Evolutionary conservation across 352 stramenopile species (phyloP).

Genomic region (Globisporangium canariense): DNA sequence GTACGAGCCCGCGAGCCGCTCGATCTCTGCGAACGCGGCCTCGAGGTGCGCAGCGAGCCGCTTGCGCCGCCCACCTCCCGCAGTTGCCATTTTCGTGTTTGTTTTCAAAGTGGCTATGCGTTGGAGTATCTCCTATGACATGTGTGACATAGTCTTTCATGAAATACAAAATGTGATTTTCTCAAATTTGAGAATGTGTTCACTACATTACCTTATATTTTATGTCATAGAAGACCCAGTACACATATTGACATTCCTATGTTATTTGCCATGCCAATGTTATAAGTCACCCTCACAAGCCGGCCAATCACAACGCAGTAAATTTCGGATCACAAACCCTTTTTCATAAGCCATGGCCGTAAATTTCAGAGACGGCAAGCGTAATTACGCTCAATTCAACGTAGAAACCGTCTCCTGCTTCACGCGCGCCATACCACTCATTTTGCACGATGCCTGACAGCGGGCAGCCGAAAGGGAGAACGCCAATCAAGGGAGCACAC

Average conservation of each 20-base stretch:
- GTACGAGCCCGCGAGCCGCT: slow-evolving; percentile 34
- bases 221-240: no score
- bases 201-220: no score
- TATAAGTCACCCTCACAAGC: no score
- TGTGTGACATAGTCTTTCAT: no score
- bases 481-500: neutral
- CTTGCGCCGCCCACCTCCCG: slow-evolving; percentile 20
- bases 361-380: neutral
- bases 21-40: slow-evolving; percentile 48
- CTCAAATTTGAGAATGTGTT: no score
- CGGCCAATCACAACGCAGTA: no score
- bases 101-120: neutral
- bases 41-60: slow-evolving; percentile 43
- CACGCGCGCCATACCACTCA: neutral
- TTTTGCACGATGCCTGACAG: neutral
- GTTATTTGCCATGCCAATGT: no score
- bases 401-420: neutral
- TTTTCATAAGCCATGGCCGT: neutral
- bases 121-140: no score
- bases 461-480: neutral
- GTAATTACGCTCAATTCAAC: neutral
- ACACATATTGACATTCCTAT: no score
- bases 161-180: no score
- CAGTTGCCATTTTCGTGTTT: slow-evolving; percentile 2
- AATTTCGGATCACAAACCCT: neutral